Percentiles rank a stretch among this genome's conserved stretches.
Conservation (phyloP, 1,139 yeast species). For the Blastobotrys serpentis region DNA sequence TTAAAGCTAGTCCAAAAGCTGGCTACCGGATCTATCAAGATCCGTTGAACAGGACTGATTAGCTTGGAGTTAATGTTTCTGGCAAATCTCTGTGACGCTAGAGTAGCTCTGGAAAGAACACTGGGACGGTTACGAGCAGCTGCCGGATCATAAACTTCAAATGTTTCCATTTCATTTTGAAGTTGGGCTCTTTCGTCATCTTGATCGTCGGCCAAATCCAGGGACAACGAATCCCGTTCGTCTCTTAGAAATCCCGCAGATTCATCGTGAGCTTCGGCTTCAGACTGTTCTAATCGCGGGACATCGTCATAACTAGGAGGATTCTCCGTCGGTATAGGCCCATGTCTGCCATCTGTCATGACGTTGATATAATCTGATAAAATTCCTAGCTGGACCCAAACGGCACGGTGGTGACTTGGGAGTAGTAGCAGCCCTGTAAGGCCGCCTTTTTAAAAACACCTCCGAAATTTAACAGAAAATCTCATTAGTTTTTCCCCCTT, state of each 20-base stretch:
- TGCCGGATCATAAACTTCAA: conserved; percentile 44
- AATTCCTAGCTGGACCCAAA: no score
- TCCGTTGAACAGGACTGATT: conserved; percentile 51
- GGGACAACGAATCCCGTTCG: conserved; percentile 15
- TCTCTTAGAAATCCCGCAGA: conserved; percentile 20
- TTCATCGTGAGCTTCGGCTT: conserved; percentile 18
- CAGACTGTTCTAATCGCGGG: conserved; percentile 16
- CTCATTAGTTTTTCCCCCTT: no score
- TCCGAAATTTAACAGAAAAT: no score
- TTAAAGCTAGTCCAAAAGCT: conserved; percentile 51
- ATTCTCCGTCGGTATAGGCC: conserved; percentile 16
- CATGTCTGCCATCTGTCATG: background rate
- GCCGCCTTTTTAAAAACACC: no score
- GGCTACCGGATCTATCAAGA: conserved; percentile 66
- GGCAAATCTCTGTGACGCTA: conserved; percentile 32
- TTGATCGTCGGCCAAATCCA: conserved; percentile 17
- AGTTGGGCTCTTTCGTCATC: conserved; percentile 18
- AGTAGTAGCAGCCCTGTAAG: no score
- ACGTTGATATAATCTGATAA: background rate
- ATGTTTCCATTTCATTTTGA: conserved; percentile 36
- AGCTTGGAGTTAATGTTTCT: conserved; percentile 46
- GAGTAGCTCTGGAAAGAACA: conserved; percentile 29
- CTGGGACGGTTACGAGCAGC: conserved; percentile 16
- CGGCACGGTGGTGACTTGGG: no score
- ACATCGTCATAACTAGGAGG: conserved; percentile 29